These are phyloP conservation scores for Thraustochytrium striatum DNA, from an alignment of 352 stramenopile genomes.

Conservation along the genomic window DNA sequence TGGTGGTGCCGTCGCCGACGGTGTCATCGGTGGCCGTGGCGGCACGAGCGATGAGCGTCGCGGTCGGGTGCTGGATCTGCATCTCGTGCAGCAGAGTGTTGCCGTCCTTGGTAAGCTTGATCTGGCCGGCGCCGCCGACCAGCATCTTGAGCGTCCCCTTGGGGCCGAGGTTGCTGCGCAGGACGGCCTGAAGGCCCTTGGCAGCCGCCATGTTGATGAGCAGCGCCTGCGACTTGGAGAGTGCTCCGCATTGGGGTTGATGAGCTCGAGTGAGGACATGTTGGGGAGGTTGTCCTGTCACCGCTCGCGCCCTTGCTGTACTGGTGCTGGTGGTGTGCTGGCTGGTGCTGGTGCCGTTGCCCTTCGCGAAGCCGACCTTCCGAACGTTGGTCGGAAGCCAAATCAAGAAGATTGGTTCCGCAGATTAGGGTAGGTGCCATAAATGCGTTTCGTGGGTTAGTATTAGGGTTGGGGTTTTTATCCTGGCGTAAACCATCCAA, in stretches of 20 bases:
- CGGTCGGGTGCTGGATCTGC: conserved; percentile 98
- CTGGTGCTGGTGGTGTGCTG: no score
- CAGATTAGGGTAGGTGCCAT: no score
- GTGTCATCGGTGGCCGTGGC: conserved; percentile 93
- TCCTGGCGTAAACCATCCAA: no score
- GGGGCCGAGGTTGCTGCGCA: conserved; percentile 87
- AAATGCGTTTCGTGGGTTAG: no score
- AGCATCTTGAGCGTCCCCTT: conserved; percentile 99
- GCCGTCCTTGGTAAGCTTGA: conserved; percentile 99
- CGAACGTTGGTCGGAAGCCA: no score
- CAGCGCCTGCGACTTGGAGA: conserved; percentile 88
- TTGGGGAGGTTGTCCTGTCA: neutral
- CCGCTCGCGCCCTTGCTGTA: no score
- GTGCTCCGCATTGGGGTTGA: conserved; percentile 95
- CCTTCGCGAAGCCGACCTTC: no score
- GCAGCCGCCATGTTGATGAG: conserved; percentile 95
- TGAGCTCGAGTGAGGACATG: conserved; percentile 52
- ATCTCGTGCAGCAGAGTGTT: conserved; percentile 99
- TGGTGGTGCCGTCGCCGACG: conserved; percentile 94
- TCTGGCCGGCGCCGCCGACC: conserved; percentile 95
- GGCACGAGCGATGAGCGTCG: conserved; percentile 92
- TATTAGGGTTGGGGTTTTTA: no score
- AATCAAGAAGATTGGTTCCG: no score
- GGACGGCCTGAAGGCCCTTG: conserved; percentile 90
- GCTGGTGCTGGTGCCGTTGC: no score